Evolutionary conservation across 306 rosid species (phyloP).

Genomic region (Malus asiatica): DNA sequence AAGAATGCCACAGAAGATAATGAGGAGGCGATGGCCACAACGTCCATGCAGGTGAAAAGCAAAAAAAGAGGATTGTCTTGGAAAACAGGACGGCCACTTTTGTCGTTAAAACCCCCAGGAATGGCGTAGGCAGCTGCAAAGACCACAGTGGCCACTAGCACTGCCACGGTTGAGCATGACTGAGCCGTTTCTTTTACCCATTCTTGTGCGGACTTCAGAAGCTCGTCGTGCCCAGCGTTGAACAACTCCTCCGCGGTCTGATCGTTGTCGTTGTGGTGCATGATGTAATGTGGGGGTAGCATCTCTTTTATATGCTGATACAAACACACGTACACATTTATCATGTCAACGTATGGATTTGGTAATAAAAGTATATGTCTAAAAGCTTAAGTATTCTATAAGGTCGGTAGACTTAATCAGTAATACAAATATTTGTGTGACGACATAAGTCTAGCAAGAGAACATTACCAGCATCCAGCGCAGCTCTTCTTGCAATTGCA

Average conservation of each 20-base stretch:
- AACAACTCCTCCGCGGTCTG: slow-evolving; percentile 10
- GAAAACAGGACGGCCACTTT: neutral
- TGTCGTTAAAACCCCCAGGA: neutral
- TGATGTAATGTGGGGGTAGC: neutral
- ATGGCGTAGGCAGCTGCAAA: slow-evolving; percentile 5
- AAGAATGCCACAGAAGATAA: slow-evolving; percentile 33
- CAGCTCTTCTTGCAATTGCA: neutral
- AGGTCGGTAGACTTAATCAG: no score
- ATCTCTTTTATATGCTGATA: slow-evolving; percentile 23
- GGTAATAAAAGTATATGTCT: neutral
- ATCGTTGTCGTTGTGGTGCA: neutral
- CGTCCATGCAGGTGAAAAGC: slow-evolving; percentile 28
- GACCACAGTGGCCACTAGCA: slow-evolving; percentile 20
- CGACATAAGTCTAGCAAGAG: neutral
- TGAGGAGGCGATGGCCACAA: slow-evolving; percentile 23
- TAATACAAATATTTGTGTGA: neutral
- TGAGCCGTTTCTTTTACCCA: slow-evolving; percentile 23
- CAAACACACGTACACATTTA: neutral
- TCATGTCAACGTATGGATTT: neutral
- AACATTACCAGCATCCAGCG: neutral
- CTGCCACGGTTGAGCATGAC: slow-evolving; percentile 26
- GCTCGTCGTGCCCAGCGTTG: neutral
- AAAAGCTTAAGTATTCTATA: neutral
- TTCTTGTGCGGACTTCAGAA: slow-evolving; percentile 18
- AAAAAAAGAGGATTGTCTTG: slow-evolving; percentile 11